Percentiles rank a stretch among this genome's conserved stretches.
Evolutionary conservation across 176 grass and related monocot genomes (phyloP).

Genomic region (Urochloa ruziziensis): DNA sequence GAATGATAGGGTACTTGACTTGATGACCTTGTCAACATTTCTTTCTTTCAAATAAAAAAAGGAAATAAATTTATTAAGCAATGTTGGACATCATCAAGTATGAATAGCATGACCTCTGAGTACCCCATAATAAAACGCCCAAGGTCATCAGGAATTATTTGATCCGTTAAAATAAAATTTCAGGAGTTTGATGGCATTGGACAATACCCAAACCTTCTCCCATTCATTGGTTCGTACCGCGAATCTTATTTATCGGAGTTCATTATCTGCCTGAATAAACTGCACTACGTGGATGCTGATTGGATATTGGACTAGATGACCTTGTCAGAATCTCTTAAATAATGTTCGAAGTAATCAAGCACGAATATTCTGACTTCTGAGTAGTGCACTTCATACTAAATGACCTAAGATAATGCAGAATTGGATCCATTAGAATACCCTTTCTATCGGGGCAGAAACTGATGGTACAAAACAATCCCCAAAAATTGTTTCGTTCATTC

Average conservation of each 20-base stretch:
- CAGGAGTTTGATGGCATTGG: too few relatives aligned
- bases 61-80: not conserved
- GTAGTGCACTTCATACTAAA: not conserved
- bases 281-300: not conserved
- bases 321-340: not conserved
- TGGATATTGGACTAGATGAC: not conserved
- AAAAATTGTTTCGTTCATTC: not conserved
- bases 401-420: not conserved
- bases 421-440: not conserved
- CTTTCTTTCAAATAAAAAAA: not conserved
- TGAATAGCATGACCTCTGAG: not conserved
- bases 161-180: too few relatives aligned
- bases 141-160: not conserved
- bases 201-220: not conserved
- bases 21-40: not conserved
- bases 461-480: not conserved
- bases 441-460: not conserved
- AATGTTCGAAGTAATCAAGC: not conserved
- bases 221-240: not conserved
- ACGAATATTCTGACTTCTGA: conserved; percentile 16
- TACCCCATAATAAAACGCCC: not conserved
- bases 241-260: not conserved
- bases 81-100: not conserved
- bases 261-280: not conserved
- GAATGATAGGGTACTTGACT: not conserved